These are phyloP conservation scores for Dactylellina cionopaga DNA, from an alignment of 2,329 filamentous ascomycete species.

Conservation along the genomic window DNA sequence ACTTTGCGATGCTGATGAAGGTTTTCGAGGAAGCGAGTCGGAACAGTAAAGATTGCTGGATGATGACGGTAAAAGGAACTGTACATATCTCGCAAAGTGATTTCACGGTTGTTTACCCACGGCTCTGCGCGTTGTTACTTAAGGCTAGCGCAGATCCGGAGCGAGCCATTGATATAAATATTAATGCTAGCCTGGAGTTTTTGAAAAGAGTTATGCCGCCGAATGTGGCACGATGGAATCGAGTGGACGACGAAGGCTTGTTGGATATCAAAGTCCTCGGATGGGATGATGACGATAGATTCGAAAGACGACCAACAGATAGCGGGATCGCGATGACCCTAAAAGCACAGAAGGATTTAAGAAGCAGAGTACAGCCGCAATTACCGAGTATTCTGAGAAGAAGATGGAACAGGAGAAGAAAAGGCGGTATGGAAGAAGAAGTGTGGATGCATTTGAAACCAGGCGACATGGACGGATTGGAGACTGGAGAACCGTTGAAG, in stretches of 20 bases:
- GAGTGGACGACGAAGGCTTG: constrained; percentile 25
- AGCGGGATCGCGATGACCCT: constrained; percentile 23
- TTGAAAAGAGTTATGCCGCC: constrained; percentile 59
- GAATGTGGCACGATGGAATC: constrained; percentile 15
- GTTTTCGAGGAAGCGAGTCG: constrained; percentile 69
- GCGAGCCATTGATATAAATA: constrained; percentile 72
- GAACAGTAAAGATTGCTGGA: constrained; percentile 64
- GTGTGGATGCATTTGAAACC: constrained; percentile 30
- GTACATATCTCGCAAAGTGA: constrained; percentile 74
- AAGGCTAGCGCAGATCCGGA: constrained; percentile 73
- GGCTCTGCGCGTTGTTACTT: constrained; percentile 68
- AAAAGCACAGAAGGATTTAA: constrained; percentile 23
- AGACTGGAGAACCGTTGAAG: constrained; percentile 16
- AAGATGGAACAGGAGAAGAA: constrained; percentile 26
- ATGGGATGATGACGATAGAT: constrained; percentile 26
- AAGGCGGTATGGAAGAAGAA: constrained; percentile 31
- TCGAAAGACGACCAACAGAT: constrained; percentile 18
- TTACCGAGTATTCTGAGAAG: constrained; percentile 14
- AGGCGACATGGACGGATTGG: constrained; percentile 12
- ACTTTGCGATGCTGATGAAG: constrained; percentile 69
- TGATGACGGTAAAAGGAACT: constrained; percentile 68
- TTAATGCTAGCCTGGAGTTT: constrained; percentile 72
- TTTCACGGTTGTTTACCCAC: constrained; percentile 72
- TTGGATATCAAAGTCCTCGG: constrained; percentile 16
- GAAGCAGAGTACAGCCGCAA: constrained; percentile 22